Evolutionary conservation across 768 basidiomycete genomes (phyloP), one percentile per base, ranked within the genome.

Genomic region (Steccherinum ochraceum): DNA sequence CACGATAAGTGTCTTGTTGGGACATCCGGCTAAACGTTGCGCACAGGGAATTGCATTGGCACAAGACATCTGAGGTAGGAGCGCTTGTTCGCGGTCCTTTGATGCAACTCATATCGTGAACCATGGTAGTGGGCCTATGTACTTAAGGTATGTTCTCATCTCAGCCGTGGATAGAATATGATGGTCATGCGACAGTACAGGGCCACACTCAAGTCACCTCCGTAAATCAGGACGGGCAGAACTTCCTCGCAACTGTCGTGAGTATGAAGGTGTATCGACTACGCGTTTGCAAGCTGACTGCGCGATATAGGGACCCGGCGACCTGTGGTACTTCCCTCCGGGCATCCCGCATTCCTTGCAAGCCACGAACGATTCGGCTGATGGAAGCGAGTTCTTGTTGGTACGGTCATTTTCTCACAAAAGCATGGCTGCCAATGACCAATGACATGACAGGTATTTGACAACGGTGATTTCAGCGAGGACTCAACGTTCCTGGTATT

Each of bases 311-410:
- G 59, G 65, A 23, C 62, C 72, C 24, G 78, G 76, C 18, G 78
- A 79, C 56, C 56, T 79, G 5, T 79, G 79, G 78, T 80, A 70
- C 64, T 78, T 79, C 67, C 78, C 77, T 12, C 67, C 79, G 10
- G 78, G 77, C 2, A 69, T 73, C 48, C 79, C 79, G 1, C 79
- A 81, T 58, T 76, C 75, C 16, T 64, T 80, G 13, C 78, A 80
- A 62, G 79, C 72, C 10, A 77, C 73, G 2, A 59, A 62, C 40
- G 72, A 73, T 48, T 62, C 69, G 48, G 66, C 70, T 5, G 69
- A 69, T 7, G 79, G 79, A 2, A 66, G 73, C 3, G 79, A 81
- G 55, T 80, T 81, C 58, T 56, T 80, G 27, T 61, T 81, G 58
- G 77, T 75, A 10, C 40, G 68, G 57, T 46, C 12, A 13, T 24